These are phyloP conservation scores for Hortaea sp. DNA, from an alignment of 2,329 filamentous ascomycete genomes.

Conservation along the genomic window DNA sequence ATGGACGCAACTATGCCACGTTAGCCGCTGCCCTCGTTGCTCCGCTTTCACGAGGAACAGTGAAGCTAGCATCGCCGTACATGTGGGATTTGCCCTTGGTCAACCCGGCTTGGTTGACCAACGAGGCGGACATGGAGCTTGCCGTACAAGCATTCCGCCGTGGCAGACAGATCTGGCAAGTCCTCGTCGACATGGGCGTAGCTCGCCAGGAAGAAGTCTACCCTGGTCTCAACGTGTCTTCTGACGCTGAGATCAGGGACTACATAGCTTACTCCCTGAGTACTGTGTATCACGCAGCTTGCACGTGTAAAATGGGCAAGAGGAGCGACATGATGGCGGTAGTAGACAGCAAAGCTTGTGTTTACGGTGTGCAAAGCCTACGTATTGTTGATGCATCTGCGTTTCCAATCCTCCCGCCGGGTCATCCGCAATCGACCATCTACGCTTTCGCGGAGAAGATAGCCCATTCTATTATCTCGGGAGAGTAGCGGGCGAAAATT, in stretches of 20 bases:
- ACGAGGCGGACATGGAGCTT: slow-evolving; percentile 23
- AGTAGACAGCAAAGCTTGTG: slow-evolving; percentile 9
- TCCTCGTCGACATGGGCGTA: background rate
- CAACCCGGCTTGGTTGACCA: slow-evolving; percentile 27
- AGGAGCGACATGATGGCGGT: slow-evolving; percentile 4
- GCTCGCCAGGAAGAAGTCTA: background rate
- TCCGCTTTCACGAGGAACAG: slow-evolving; percentile 26
- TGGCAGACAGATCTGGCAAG: background rate
- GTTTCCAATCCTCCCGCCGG: slow-evolving; percentile 9
- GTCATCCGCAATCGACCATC: slow-evolving; percentile 10
- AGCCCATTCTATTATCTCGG: background rate
- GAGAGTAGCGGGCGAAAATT: background rate
- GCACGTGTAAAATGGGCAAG: slow-evolving; percentile 5
- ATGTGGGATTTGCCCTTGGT: slow-evolving; percentile 22
- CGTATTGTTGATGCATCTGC: slow-evolving; percentile 15
- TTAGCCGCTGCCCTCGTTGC: slow-evolving; percentile 23
- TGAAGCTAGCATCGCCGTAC: slow-evolving; percentile 23
- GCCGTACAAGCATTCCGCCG: slow-evolving; percentile 14
- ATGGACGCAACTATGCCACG: slow-evolving; percentile 22
- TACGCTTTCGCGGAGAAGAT: slow-evolving; percentile 2
- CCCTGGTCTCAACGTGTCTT: slow-evolving; percentile 10
- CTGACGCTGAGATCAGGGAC: slow-evolving; percentile 3
- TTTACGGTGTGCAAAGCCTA: slow-evolving; percentile 12
- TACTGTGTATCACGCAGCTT: slow-evolving; percentile 9
- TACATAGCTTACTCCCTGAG: slow-evolving; percentile 1